Evolutionary conservation across 2,329 filamentous ascomycete genomes (phyloP), one percentile per base, ranked within the genome.

Genomic region (Penicillium concentricum): DNA sequence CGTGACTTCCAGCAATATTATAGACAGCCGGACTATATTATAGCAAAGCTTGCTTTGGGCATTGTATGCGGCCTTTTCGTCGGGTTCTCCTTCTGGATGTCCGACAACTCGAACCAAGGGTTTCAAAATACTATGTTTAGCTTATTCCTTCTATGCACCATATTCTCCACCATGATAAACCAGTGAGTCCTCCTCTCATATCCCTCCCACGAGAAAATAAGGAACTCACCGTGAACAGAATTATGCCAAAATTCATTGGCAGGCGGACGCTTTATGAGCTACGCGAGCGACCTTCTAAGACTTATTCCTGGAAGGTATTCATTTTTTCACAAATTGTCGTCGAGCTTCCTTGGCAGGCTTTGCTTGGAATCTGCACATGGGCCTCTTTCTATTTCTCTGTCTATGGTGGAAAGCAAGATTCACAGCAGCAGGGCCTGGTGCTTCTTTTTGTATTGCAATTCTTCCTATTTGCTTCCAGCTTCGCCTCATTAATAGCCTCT

Each of bases 1-100:
- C 89, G 91, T 65, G 87, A 92, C 30, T 92, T 93, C 78, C 84
- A 92, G 72, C 89, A 93, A 72, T 93, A 92, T 81, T 95, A 90
- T 89, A 87, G 91, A 57, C 90, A 87, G 1, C 91, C 91, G 0
- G 83, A 85, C 5, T 94, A 95, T 77, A 91, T 95, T 72, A 92
- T 91, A 80, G 86, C 88, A 67, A 94, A 94, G 79, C 72, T 82
- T 1, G 77, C 82, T 2, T 84, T 92, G 15, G 89, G 87, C 69
- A 76, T 82, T 18, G 75, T 62, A n/a, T 66, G 64, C 62, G 81
- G 73, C 87, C 92, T 69, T 1, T 92, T 92, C 72, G 89, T 92
- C 67, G 90, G 90, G 35, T 91, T 92, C 71, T 87, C 88, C 56
- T 91, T 93, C 75, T 90, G 82, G 80, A 81, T 84, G 37, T 84